These are phyloP conservation scores for Apiospora phragmitis DNA, from an alignment of 2,329 filamentous ascomycete species.

Conservation along the genomic window DNA sequence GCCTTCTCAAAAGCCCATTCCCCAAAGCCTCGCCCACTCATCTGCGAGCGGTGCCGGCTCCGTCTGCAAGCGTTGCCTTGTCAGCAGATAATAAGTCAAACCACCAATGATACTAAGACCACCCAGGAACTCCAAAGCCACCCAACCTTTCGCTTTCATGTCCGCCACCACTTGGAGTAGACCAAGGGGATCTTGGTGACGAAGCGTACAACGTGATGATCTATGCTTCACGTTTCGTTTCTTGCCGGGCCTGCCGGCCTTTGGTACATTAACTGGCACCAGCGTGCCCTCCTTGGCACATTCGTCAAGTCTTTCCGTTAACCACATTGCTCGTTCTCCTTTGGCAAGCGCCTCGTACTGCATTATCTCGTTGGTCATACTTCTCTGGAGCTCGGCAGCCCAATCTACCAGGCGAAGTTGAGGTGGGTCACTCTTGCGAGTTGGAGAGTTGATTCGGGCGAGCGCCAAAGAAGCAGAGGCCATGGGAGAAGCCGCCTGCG, in stretches of 20 bases:
- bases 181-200: conserved; percentile 75
- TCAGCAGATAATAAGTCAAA: conserved; percentile 65
- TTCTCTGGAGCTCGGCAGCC: conserved; percentile 79
- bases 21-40: conserved; percentile 31
- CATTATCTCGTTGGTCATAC: conserved; percentile 71
- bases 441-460: conserved; percentile 54
- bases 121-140: conserved; percentile 72
- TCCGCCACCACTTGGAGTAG: conserved; percentile 69
- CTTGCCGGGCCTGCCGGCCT: background rate
- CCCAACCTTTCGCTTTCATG: conserved; percentile 63
- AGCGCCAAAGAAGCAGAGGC: conserved; percentile 33
- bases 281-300: conserved; percentile 66
- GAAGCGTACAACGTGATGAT: conserved; percentile 21
- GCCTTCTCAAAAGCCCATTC: conserved; percentile 23
- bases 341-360: conserved; percentile 64
- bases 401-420: conserved; percentile 74
- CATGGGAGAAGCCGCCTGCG: conserved; percentile 46
- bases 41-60: conserved; percentile 28
- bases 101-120: conserved; percentile 74
- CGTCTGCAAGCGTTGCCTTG: conserved; percentile 37
- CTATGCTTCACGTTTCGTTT: conserved; percentile 12
- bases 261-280: conserved; percentile 41
- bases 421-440: conserved; percentile 34
- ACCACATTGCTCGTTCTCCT: conserved; percentile 67
- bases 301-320: conserved; percentile 65